A percentile compares a stretch with the other conserved stretches of the same genome.
Conservation (phyloP, 257 asterid species). For the Scutellaria galericulata region DNA sequence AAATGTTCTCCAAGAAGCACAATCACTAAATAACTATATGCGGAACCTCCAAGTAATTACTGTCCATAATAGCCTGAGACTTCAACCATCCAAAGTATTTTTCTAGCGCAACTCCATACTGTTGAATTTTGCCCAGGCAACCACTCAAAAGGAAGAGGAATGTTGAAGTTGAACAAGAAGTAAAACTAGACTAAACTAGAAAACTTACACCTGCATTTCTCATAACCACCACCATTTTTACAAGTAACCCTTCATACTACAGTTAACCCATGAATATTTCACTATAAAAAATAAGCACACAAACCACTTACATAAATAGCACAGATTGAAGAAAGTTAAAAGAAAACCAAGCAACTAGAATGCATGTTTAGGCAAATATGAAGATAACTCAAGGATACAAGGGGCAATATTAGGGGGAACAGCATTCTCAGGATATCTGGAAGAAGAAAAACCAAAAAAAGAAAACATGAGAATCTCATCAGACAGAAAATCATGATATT, state of each 20-base stretch:
- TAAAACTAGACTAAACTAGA: slow-evolving; percentile 1
- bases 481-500: slow-evolving; percentile 25
- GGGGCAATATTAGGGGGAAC: slow-evolving; percentile 90
- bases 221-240: not conserved
- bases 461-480: slow-evolving; percentile 20
- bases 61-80: not conserved
- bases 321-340: not conserved
- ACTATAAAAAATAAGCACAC: slow-evolving; percentile 2
- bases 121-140: not conserved
- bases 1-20: not conserved
- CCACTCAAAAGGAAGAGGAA: not conserved
- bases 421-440: slow-evolving; percentile 82
- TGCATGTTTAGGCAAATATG: slow-evolving; percentile 6
- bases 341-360: slow-evolving; percentile 24
- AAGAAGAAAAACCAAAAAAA: slow-evolving; percentile 20
- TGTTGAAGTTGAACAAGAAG: not conserved
- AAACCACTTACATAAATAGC: slow-evolving; percentile 22
- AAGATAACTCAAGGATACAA: slow-evolving; percentile 69
- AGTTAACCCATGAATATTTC: not conserved
- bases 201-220: not conserved
- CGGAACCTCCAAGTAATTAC: not conserved
- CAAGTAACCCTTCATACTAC: not conserved
- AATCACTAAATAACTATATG: not conserved
- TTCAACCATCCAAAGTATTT: not conserved
- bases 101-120: not conserved